A percentile compares a stretch with the other conserved stretches of the same genome.
Evolutionary conservation across 2,329 filamentous ascomycete species (phyloP).

Genomic region (Hymenoscyphus albidus): DNA sequence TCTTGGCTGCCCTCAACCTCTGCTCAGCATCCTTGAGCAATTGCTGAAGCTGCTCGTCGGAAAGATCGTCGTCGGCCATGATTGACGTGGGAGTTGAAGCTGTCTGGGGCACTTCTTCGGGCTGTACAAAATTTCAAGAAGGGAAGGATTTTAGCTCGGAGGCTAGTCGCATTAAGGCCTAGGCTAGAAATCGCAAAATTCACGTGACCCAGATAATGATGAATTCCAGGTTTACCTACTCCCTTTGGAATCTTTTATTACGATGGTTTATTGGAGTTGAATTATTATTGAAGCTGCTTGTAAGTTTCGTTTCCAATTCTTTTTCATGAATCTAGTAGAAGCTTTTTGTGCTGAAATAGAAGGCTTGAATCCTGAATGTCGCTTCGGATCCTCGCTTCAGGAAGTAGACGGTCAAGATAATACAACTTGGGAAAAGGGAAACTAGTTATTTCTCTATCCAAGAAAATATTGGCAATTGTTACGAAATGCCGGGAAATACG

Average conservation of each 20-base stretch:
- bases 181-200: not conserved
- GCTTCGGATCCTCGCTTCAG: not conserved
- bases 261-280: no score
- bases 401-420: conserved; percentile 11
- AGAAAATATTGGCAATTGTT: not conserved
- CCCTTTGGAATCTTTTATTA: not conserved
- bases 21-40: conserved; percentile 61
- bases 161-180: not conserved
- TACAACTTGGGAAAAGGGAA: not conserved
- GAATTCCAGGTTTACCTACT: not conserved
- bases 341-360: no score
- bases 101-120: not conserved
- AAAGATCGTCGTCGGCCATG: conserved; percentile 45
- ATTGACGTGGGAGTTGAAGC: conserved; percentile 4
- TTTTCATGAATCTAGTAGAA: no score
- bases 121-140: conserved; percentile 10
- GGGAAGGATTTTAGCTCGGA: not conserved
- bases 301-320: no score
- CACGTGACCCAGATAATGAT: not conserved
- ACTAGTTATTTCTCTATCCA: not conserved
- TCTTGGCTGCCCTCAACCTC: conserved; percentile 44
- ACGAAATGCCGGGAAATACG: not conserved
- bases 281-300: no score
- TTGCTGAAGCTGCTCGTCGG: conserved; percentile 60
- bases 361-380: not conserved